Conservation (phyloP, 805 yeast species). For the Saccharomycopsis olivae region DNA sequence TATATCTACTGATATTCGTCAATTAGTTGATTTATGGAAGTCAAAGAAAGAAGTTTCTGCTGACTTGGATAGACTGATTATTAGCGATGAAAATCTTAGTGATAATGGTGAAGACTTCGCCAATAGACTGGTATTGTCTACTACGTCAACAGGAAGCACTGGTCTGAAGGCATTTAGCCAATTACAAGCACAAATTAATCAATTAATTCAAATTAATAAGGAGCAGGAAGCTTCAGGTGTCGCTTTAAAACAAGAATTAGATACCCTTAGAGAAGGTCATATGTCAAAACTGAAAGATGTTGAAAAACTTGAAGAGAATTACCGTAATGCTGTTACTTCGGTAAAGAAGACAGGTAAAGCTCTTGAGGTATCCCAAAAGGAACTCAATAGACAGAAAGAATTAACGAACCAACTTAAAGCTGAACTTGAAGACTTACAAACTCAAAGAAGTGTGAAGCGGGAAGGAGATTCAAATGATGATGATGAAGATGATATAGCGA, state of each 20-base stretch:
- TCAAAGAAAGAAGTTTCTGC: conserved; percentile 12
- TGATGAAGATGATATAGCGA: conserved; percentile 26
- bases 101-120: conserved; percentile 19
- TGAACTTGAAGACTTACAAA: conserved; percentile 60
- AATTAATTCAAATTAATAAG: conserved; percentile 38
- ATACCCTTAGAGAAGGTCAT: conserved; percentile 16
- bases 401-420: conserved; percentile 42
- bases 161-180: conserved; percentile 21
- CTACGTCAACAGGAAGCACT: conserved; percentile 6
- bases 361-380: conserved; percentile 60
- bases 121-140: conserved; percentile 14
- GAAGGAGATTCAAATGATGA: conserved; percentile 13
- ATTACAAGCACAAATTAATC: conserved; percentile 48
- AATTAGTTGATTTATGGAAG: conserved; percentile 15
- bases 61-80: conserved; percentile 15
- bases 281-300: conserved; percentile 27
- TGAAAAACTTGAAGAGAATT: conserved; percentile 46
- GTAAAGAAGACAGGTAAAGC: conserved; percentile 71
- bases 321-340: conserved; percentile 59
- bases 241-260: neutral
- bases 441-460: conserved; percentile 30
- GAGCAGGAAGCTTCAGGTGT: conserved; percentile 25
- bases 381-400: conserved; percentile 50
- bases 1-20: conserved; percentile 13
- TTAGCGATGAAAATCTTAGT: conserved; percentile 8